phyloP scores from a whole-genome alignment of 2,329 filamentous ascomycete species.

The Sporothrix pseudoabietina region DNA sequence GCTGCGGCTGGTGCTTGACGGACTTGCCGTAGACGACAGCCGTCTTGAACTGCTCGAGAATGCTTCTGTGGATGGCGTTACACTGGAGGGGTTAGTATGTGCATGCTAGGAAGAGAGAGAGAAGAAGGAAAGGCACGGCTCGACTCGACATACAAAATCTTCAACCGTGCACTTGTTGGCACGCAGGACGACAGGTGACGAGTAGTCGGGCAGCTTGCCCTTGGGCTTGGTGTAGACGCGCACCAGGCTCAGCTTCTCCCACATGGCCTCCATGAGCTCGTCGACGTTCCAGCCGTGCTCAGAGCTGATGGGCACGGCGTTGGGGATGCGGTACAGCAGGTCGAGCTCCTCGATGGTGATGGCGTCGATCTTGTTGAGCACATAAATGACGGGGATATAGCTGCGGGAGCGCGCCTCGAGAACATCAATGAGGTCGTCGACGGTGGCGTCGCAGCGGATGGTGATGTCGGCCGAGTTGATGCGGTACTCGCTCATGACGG shows the following conservation, averaged over 20 bases:
- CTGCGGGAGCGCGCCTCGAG: slow-evolving; percentile 91
- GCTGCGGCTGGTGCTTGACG: slow-evolving; percentile 97
- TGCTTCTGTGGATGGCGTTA: slow-evolving; percentile 94
- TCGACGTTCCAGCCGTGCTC: slow-evolving; percentile 98
- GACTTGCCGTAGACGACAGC: slow-evolving; percentile 97
- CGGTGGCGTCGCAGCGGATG: slow-evolving; percentile 94
- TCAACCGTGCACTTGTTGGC: slow-evolving; percentile 84
- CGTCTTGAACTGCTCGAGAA: slow-evolving; percentile 91
- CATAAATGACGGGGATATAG: slow-evolving; percentile 99
- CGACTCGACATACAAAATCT: slow-evolving; percentile 78
- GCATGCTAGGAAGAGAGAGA: background rate
- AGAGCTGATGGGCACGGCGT: slow-evolving; percentile 94
- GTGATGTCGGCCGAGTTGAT: slow-evolving; percentile 97
- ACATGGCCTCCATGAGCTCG: slow-evolving; percentile 93
- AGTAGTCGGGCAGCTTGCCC: slow-evolving; percentile 90
- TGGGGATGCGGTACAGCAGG: slow-evolving; percentile 92
- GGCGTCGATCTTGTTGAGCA: slow-evolving; percentile 97
- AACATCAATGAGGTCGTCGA: slow-evolving; percentile 95
- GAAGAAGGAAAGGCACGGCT: background rate
- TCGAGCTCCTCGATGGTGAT: slow-evolving; percentile 98
- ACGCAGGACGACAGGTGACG: slow-evolving; percentile 84
- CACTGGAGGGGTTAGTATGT: slow-evolving; percentile 60
- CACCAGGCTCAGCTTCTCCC: slow-evolving; percentile 90
- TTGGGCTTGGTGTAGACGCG: slow-evolving; percentile 98
- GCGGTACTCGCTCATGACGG: slow-evolving; percentile 95